Conservation (phyloP, 306 rosid genomes). For the Begonia loranthoides region DNA sequence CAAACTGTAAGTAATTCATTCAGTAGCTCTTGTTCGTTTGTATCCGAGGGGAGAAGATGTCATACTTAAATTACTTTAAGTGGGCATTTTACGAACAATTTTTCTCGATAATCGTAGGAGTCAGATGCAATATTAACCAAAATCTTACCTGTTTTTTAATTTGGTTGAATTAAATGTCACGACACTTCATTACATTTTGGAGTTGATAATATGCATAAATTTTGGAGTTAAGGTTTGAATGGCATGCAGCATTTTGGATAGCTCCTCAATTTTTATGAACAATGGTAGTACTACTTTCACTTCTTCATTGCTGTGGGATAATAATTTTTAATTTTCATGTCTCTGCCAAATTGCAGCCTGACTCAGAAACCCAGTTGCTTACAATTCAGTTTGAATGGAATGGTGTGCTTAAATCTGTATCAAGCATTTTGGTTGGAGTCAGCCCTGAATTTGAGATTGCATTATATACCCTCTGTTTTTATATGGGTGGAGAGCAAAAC, state of each 20-base stretch:
- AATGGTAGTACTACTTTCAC: too few relatives aligned
- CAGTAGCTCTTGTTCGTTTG: background rate
- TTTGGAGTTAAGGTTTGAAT: constrained; percentile 1
- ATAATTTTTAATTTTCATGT: too few relatives aligned
- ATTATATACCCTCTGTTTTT: constrained; percentile 77
- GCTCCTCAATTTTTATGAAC: background rate
- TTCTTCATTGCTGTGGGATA: too few relatives aligned
- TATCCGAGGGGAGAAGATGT: too few relatives aligned
- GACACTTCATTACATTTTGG: too few relatives aligned
- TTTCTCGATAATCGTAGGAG: too few relatives aligned
- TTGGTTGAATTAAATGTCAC: too few relatives aligned
- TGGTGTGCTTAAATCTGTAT: constrained; percentile 76
- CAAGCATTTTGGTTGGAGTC: constrained; percentile 90
- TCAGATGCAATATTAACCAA: too few relatives aligned
- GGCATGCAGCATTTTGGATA: too few relatives aligned
- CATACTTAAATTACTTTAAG: too few relatives aligned
- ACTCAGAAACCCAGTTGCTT: constrained; percentile 77
- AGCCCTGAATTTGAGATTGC: constrained; percentile 98
- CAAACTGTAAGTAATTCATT: constrained; percentile 44
- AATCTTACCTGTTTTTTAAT: too few relatives aligned
- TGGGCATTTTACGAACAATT: too few relatives aligned
- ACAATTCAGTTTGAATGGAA: constrained; percentile 94
- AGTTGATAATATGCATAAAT: background rate
- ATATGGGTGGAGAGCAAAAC: constrained; percentile 62
- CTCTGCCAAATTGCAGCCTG: constrained; percentile 83